Base-by-base conservation (phyloP, 495 filamentous ascomycete species). In the Margaritispora aquatica region DNA sequence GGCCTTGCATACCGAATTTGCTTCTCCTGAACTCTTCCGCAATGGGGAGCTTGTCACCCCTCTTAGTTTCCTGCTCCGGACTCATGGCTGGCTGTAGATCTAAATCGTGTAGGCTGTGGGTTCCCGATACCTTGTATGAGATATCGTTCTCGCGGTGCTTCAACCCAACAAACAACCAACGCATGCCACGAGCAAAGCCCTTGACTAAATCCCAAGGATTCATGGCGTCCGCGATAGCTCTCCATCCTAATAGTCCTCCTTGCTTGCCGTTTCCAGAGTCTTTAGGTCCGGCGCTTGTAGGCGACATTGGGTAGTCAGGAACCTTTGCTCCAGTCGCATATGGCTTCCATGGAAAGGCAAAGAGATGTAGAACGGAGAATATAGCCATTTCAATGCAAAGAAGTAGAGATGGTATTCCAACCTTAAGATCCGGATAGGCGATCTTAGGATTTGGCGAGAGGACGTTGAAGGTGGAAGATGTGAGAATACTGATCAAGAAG, bases 301-400 rank as follows among this genome's bases (percentile, higher is more conserved):
- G 50, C 8, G 65, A 62, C 44, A 61, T 58, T 0, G 74, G 73
- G 50, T 75, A 77, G 38, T 67, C 62, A 34, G 64, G 58, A 2
- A 17, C 27, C 31, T 69, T 66, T 22, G 75, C 71, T 41, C 71
- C 72, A 17, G 77, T 66, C 34, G 70, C 69, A 71, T 95, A 96
- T 9, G 80, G 81, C 55, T 79, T 78, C 77, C 84, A 94, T 0
- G 88, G 79, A 66, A 96, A 96, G 2, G 92, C 89, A 79, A 84
- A 95, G 7, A 93, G 70, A 63, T 96, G 91, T 27, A 96, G 71
- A 38, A 90, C 66, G 13, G 85, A 75, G 66, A 96, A 96, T 41
- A 89, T 76, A 23, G 88, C 83, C 91, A 96, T 96, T 73, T 96
- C 91, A 54, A 94, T 80, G 70, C 88, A 92, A 51, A 93, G 82